Conservation (phyloP, 352 stramenopile species). For the Globisporangium irregulare region DNA sequence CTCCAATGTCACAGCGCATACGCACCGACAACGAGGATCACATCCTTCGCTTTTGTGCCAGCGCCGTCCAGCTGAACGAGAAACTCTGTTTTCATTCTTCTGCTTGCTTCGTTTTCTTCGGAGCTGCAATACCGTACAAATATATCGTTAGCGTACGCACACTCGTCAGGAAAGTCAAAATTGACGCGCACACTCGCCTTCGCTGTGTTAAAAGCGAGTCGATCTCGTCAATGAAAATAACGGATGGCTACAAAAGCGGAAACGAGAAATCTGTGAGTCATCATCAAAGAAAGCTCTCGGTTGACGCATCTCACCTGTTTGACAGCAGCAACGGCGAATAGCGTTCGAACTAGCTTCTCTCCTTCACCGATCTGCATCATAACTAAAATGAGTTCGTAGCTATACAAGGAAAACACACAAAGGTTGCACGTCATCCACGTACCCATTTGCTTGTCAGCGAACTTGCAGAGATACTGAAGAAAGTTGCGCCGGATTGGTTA, state of each 20-base stretch:
- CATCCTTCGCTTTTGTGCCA: constrained; percentile 88
- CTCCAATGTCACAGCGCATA: not conserved
- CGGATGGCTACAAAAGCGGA: constrained; percentile 73
- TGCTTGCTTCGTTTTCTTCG: constrained; percentile 97
- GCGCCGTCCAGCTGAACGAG: constrained; percentile 97
- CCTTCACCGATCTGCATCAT: constrained; percentile 94
- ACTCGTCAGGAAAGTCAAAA: not conserved
- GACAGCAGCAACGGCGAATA: constrained; percentile 95
- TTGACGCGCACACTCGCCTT: constrained; percentile 39
- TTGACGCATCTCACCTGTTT: constrained; percentile 56
- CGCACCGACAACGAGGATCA: constrained; percentile 87
- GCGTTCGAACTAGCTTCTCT: constrained; percentile 96
- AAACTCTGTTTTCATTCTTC: constrained; percentile 99
- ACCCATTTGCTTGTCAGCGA: constrained; percentile 99
- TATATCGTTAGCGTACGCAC: not conserved
- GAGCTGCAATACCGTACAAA: constrained; percentile 36
- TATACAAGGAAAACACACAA: not conserved
- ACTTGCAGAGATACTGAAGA: constrained; percentile 99
- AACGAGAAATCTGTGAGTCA: not conserved
- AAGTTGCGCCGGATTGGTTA: constrained; percentile 96
- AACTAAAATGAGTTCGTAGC: not conserved
- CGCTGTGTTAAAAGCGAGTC: constrained; percentile 97
- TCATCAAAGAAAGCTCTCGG: not conserved
- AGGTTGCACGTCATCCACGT: not conserved
- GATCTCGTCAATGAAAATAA: constrained; percentile 99